Evolutionary conservation across 2,329 filamentous ascomycete species (phyloP).

Genomic region (Huntiella bhutanensis): DNA sequence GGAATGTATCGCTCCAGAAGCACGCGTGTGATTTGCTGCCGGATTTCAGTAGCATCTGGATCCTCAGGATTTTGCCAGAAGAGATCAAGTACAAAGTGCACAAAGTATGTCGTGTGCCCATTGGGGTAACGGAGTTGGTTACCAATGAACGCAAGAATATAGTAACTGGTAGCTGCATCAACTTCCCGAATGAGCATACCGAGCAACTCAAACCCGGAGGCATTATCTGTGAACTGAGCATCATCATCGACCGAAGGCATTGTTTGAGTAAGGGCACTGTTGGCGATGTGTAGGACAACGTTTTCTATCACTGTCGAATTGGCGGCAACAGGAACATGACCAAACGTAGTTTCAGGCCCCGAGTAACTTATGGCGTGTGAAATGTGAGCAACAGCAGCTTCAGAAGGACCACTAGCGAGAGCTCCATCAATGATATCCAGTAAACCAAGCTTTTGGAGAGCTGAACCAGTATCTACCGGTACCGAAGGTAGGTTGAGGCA

Average conservation of each 20-base stretch:
- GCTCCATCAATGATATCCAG: constrained; percentile 40
- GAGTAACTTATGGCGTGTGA: constrained; percentile 48
- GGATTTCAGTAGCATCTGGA: constrained; percentile 62
- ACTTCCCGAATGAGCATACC: constrained; percentile 60
- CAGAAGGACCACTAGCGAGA: constrained; percentile 41
- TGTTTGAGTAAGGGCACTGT: constrained; percentile 44
- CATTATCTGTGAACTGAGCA: constrained; percentile 27
- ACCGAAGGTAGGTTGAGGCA: constrained; percentile 51
- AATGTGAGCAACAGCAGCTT: constrained; percentile 59
- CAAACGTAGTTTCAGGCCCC: constrained; percentile 41
- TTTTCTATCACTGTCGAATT: constrained; percentile 59
- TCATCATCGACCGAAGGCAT: constrained; percentile 27
- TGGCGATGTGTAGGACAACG: constrained; percentile 65
- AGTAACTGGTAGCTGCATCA: constrained; percentile 62
- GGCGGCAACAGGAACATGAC: constrained; percentile 46
- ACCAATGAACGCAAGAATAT: constrained; percentile 63
- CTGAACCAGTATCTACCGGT: constrained; percentile 44
- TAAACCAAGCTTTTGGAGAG: constrained; percentile 34
- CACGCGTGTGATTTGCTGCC: constrained; percentile 78
- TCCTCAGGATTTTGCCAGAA: constrained; percentile 59
- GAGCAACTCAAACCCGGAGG: constrained; percentile 47
- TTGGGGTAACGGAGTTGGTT: constrained; percentile 88
- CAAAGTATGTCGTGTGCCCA: constrained; percentile 83
- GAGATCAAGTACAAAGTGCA: constrained; percentile 62
- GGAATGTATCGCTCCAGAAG: constrained; percentile 74